phyloP scores from a whole-genome alignment of 2,329 filamentous ascomycete species.

The Scopulariopsis brevicaulis region DNA sequence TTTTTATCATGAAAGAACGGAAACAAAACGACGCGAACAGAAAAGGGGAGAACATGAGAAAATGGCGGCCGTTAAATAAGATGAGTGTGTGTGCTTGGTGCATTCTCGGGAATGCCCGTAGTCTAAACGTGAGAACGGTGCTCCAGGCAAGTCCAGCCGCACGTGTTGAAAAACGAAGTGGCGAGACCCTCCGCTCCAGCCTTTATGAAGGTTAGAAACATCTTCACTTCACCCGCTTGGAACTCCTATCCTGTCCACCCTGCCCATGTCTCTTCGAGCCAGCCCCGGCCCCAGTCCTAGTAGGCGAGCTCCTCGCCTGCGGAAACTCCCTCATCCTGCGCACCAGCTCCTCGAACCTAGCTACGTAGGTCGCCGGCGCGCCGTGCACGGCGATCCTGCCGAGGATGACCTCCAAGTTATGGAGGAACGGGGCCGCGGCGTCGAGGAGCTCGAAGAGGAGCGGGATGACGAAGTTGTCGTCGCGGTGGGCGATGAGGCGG shows the following conservation, averaged over 20 bases:
- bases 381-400: constrained; percentile 20
- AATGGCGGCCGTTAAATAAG: not conserved
- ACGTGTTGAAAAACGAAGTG: not conserved
- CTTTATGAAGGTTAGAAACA: not conserved
- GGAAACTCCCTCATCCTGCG: constrained; percentile 13
- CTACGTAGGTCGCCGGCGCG: constrained; percentile 22
- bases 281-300: constrained; percentile 7
- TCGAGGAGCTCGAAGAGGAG: constrained; percentile 30
- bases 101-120: not conserved
- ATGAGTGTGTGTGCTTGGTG: not conserved
- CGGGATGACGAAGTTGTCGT: constrained; percentile 31
- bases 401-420: constrained; percentile 21
- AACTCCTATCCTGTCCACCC: constrained; percentile 12
- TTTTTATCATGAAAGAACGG: not conserved
- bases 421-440: constrained; percentile 28
- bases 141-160: not conserved
- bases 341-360: constrained; percentile 20
- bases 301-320: constrained; percentile 10
- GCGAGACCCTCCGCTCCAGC: not conserved
- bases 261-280: constrained; percentile 19
- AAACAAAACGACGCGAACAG: not conserved
- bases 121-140: not conserved
- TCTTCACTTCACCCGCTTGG: constrained; percentile 6
- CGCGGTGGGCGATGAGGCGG: constrained; percentile 31
- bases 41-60: not conserved